Evolutionary conservation across 352 stramenopile genomes (phyloP), one percentile per base, ranked within the genome.

Genomic region (Ochromonadaceae sp.): DNA sequence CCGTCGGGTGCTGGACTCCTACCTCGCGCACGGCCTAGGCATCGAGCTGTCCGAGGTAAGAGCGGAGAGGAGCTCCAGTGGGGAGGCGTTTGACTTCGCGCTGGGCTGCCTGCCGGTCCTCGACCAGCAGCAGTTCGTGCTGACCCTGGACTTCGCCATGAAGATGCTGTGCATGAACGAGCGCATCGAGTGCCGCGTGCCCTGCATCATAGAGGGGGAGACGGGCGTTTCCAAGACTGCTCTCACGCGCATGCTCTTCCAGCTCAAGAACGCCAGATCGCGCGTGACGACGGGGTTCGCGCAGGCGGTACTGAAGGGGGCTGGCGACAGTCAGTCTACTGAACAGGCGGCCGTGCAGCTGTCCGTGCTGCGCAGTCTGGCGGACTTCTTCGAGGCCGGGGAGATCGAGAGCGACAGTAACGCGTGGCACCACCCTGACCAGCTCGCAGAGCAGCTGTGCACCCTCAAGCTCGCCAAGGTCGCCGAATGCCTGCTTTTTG

Each of bases 191-290:
- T 76, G 72, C 43, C 60, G 68, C 42, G 56, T 74, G 12, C 72
- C 72, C 0, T 76, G 67, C 65, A 49, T 75, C 5, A 74, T 78
- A 66, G 70, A 76, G 38, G 72, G 72, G 32, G 72, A 78, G 48
- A 78, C 72, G 20, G 72, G 72, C 42, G 72, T 78, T 17, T 74
- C 67, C 0, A 78, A 78, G 56, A 78, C 72, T 36, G 70, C 70
- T 10, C 32, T 78, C 14, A 72, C 70, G 4, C 67, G 69, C 44
- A 78, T 78, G 68, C 73, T 74, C 36, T 73, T 68, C 34, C 65
- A 68, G 65, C 55, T 77, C 15, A 35, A 76, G 22, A 77, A 77
- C 48, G 67, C 65, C n/a, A n/a, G n/a, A n/a, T n/a, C n/a, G n/a
- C n/a, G n/a, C n/a, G n/a, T n/a, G n/a, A n/a, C n/a, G n/a, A n/a